phyloP scores from a whole-genome alignment of 78 protist species.

The Pigoraptor vietnamica region DNA sequence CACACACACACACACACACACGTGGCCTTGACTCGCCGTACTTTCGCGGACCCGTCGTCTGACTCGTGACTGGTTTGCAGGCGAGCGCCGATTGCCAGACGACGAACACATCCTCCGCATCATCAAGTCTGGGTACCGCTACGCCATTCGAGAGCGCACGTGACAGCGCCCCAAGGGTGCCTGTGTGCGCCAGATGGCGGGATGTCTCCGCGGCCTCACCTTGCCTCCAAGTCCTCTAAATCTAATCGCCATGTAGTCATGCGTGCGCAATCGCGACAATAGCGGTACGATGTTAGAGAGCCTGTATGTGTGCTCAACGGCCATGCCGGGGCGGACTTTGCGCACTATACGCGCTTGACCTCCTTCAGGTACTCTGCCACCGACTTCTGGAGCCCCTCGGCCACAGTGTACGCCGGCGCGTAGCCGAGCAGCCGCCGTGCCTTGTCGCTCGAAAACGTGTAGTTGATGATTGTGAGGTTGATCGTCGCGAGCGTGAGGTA shows the following conservation, averaged over 20 bases:
- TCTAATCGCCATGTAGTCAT: too few relatives aligned
- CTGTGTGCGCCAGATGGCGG: too few relatives aligned
- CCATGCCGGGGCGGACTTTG: too few relatives aligned
- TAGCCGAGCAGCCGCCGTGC: background rate
- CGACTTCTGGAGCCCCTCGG: background rate
- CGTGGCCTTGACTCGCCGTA: too few relatives aligned
- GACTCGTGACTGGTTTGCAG: too few relatives aligned
- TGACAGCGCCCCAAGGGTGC: too few relatives aligned
- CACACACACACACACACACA: too few relatives aligned
- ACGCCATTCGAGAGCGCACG: too few relatives aligned
- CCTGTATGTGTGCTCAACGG: background rate
- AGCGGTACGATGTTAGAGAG: background rate
- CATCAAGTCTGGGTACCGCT: too few relatives aligned
- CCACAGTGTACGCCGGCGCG: background rate
- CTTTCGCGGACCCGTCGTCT: too few relatives aligned
- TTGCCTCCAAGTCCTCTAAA: too few relatives aligned
- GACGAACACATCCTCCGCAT: background rate
- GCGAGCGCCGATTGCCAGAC: background rate
- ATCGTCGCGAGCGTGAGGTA: background rate
- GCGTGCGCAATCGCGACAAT: background rate
- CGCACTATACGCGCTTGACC: background rate
- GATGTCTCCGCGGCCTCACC: too few relatives aligned
- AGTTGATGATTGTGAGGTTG: background rate
- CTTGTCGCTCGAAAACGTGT: background rate
- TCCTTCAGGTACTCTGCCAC: background rate